A percentile compares a stretch with the other conserved stretches of the same genome.
Conservation (phyloP, 257 asterid genomes). For the Plantago major region DNA sequence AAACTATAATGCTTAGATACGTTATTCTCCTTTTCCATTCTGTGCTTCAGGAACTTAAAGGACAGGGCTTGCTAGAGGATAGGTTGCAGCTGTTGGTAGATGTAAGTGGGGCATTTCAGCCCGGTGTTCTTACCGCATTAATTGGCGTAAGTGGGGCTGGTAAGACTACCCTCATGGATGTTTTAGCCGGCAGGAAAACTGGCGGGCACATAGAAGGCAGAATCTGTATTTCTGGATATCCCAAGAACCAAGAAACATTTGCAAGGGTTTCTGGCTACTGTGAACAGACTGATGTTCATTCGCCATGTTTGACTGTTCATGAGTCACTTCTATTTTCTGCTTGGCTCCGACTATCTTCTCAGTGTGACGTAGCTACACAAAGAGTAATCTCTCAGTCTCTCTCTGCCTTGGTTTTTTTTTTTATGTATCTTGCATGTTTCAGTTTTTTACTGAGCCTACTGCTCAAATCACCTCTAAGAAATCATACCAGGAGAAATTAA, state of each 20-base stretch:
- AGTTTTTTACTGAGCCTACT: too few species aligned
- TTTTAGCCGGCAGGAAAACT: constrained; percentile 88
- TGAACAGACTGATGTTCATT: constrained; percentile 85
- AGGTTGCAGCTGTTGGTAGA: constrained; percentile 62
- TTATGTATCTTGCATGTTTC: neutral
- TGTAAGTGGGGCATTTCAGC: constrained; percentile 76
- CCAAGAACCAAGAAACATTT: constrained; percentile 84
- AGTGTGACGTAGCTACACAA: constrained; percentile 55
- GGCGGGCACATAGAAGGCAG: constrained; percentile 78
- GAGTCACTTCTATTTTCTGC: constrained; percentile 86
- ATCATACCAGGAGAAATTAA: too few species aligned
- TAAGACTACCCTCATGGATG: constrained; percentile 97
- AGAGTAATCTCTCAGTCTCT: constrained; percentile 34
- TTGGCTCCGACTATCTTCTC: constrained; percentile 74
- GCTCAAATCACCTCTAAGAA: too few species aligned
- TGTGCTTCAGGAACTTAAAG: constrained; percentile 65
- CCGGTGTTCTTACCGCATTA: constrained; percentile 87
- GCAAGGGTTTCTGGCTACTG: constrained; percentile 91
- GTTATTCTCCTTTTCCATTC: constrained; percentile 8
- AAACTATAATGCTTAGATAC: constrained; percentile 15
- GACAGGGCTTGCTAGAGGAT: constrained; percentile 56
- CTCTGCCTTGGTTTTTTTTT: constrained; percentile 1
- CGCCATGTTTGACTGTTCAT: constrained; percentile 78
- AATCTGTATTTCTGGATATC: constrained; percentile 67
- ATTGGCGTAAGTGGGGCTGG: constrained; percentile 97